Percentiles rank a stretch among this genome's conserved stretches.
Conservation (phyloP, 257 asterid genomes). For the Salvia rosmarinus region DNA sequence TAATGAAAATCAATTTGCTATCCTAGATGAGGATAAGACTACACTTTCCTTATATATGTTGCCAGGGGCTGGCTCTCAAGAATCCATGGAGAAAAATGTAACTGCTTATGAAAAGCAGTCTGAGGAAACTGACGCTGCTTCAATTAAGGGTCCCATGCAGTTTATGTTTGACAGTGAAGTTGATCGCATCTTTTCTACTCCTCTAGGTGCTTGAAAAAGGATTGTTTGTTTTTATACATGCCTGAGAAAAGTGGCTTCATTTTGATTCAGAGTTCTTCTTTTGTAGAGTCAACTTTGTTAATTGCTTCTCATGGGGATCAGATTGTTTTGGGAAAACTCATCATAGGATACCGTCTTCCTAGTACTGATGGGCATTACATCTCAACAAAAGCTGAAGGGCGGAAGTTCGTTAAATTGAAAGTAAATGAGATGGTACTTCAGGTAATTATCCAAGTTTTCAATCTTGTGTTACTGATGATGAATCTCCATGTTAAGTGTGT, state of each 20-base stretch:
- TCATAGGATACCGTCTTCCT: slow-evolving; percentile 83
- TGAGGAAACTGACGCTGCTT: slow-evolving; percentile 58
- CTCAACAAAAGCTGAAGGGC: slow-evolving; percentile 93
- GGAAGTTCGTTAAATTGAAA: slow-evolving; percentile 81
- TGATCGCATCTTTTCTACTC: slow-evolving; percentile 93
- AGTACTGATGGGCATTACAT: slow-evolving; percentile 85
- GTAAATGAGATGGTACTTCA: slow-evolving; percentile 88
- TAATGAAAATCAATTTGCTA: slow-evolving; percentile 82
- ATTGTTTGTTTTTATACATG: slow-evolving; percentile 29
- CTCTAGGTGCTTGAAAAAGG: slow-evolving; percentile 68
- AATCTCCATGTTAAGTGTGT: neutral
- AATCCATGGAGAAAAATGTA: slow-evolving; percentile 57
- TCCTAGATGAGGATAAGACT: slow-evolving; percentile 94
- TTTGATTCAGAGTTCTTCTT: slow-evolving; percentile 43
- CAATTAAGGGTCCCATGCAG: slow-evolving; percentile 87
- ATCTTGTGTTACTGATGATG: slow-evolving; percentile 12
- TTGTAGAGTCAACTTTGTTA: slow-evolving; percentile 84
- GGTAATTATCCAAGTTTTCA: slow-evolving; percentile 52
- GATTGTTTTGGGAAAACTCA: slow-evolving; percentile 86
- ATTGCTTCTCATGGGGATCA: slow-evolving; percentile 95
- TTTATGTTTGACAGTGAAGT: slow-evolving; percentile 89
- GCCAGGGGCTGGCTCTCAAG: slow-evolving; percentile 76
- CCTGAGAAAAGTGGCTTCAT: slow-evolving; percentile 33
- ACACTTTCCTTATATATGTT: slow-evolving; percentile 76
- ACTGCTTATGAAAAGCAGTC: slow-evolving; percentile 51